Percentiles rank a stretch among this genome's conserved stretches.
Conservation (phyloP, 768 basidiomycete species). For the Botryobasidium botryosum region DNA sequence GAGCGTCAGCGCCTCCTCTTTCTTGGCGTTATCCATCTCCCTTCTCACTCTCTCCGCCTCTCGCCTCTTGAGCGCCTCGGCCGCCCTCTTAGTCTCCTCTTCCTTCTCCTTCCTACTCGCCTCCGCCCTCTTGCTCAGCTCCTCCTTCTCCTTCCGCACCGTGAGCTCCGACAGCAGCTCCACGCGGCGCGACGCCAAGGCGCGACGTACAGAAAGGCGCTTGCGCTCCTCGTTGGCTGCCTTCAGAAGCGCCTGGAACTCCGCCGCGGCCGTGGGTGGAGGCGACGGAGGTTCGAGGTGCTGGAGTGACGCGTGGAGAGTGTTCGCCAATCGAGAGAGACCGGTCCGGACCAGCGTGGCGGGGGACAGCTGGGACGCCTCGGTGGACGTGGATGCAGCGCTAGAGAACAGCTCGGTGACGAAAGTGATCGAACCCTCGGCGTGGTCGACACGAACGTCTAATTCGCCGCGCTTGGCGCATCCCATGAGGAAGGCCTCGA, state of each 20-base stretch:
- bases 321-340: conserved; percentile 55
- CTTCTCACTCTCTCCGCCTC: conserved; percentile 47
- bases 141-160: conserved; percentile 77
- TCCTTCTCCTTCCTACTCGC: conserved; percentile 45
- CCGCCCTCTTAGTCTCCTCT: conserved; percentile 40
- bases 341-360: conserved; percentile 61
- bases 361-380: conserved; percentile 42
- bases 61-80: conserved; percentile 45
- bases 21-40: conserved; percentile 53
- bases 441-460: conserved; percentile 75
- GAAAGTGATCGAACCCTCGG: conserved; percentile 68
- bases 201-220: conserved; percentile 56
- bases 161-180: conserved; percentile 73
- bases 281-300: conserved; percentile 31
- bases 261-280: conserved; percentile 27
- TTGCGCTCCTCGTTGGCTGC: conserved; percentile 61
- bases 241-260: conserved; percentile 40
- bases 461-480: conserved; percentile 80
- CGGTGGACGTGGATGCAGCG: conserved; percentile 13
- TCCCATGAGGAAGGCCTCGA: conserved; percentile 87
- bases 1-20: conserved; percentile 76
- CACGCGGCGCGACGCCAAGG: conserved; percentile 67
- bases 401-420: conserved; percentile 50
- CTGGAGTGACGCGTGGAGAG: conserved; percentile 53
- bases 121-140: conserved; percentile 63